Evolutionary conservation across 1,284 basidiomycete species (phyloP).

Genomic region (Hemileia vastatrix): DNA sequence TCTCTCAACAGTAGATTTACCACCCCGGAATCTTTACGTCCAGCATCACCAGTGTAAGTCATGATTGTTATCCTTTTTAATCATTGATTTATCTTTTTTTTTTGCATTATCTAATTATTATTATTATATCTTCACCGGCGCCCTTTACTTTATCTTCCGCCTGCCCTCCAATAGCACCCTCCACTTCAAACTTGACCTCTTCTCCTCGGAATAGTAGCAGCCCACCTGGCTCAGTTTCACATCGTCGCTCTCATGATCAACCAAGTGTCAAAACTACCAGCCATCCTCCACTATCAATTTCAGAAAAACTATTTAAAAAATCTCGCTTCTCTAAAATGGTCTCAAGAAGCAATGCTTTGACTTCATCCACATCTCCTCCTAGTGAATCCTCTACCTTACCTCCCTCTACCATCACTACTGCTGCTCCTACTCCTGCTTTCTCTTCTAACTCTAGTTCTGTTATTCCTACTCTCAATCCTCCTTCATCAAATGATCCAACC

Average conservation of each 20-base stretch:
- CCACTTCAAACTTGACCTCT: neutral
- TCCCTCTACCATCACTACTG: no score
- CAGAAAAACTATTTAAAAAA: slow-evolving; percentile 10
- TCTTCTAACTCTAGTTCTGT: no score
- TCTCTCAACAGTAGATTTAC: no score
- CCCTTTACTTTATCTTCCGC: neutral
- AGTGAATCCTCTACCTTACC: no score
- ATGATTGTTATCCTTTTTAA: neutral
- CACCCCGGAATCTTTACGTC: slow-evolving; percentile 15
- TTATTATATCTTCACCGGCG: neutral
- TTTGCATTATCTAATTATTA: neutral
- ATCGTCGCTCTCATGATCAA: neutral
- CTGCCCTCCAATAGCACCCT: neutral
- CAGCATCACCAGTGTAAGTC: slow-evolving; percentile 14
- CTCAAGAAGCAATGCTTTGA: neutral
- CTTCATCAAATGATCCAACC: no score
- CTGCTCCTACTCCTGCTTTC: no score
- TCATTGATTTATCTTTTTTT: neutral
- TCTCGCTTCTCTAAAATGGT: slow-evolving; percentile 13
- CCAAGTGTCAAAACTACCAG: neutral
- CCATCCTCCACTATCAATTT: neutral
- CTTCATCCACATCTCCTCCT: no score
- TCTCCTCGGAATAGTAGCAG: neutral
- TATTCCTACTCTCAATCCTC: no score
- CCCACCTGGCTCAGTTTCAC: neutral